These are phyloP conservation scores for Cnidoscolus chayamansa DNA, from an alignment of 441 rosid genomes.

Conservation along the genomic window DNA sequence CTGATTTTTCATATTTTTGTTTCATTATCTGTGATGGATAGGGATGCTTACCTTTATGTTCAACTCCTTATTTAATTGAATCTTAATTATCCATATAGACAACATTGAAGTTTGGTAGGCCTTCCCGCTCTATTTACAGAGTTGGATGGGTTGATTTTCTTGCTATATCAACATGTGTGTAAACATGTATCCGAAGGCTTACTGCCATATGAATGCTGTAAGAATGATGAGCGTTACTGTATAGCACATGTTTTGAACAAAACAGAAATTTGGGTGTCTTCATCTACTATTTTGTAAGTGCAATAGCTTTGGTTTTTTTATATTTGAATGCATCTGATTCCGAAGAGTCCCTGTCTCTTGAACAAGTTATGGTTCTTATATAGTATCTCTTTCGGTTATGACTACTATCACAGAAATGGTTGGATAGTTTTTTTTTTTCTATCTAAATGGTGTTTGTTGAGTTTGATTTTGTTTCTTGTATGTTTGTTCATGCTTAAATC, in stretches of 20 bases:
- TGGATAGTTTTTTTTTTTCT: conserved; percentile 4
- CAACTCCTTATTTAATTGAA: background rate
- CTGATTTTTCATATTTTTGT: background rate
- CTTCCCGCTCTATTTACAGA: background rate
- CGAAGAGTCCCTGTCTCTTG: conserved; percentile 7
- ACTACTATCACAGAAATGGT: background rate
- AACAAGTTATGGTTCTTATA: background rate
- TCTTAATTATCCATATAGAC: background rate
- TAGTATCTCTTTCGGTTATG: background rate
- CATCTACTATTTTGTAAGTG: background rate
- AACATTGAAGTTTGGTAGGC: background rate
- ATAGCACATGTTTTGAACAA: background rate
- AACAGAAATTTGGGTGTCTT: background rate
- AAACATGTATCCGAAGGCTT: background rate
- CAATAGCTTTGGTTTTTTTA: background rate
- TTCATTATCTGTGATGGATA: background rate
- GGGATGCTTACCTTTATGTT: background rate
- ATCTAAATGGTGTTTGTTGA: conserved; percentile 5
- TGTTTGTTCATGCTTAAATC: background rate
- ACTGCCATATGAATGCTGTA: background rate
- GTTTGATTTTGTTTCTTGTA: conserved; percentile 18
- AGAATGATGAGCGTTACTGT: background rate
- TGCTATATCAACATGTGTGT: background rate
- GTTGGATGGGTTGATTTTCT: conserved; percentile 1
- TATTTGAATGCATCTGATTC: background rate